Base-by-base conservation (phyloP, 2,329 filamentous ascomycete genomes). In the Neofusicoccum kwambonambiense region DNA sequence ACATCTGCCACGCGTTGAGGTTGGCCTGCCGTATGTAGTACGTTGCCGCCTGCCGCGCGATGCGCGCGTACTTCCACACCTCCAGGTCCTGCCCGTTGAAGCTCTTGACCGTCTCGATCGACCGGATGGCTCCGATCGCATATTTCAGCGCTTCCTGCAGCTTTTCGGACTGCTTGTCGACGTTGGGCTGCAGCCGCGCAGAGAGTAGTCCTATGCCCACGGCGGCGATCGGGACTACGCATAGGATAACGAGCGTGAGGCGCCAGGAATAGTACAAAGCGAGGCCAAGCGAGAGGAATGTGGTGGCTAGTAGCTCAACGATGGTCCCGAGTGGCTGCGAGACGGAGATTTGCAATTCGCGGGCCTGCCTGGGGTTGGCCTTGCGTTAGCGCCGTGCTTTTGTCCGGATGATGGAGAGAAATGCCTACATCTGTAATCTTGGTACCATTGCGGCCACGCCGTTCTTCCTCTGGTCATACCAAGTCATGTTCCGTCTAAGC, bases 31-130 rank as follows among this genome's bases (percentile, higher is more conserved):
- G 79, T 11, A 87, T 78, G 69, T 92, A 96, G 61, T 85, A 83
- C 1, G 75, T 76, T 22, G 87, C 87, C 0, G 91, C 89, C 6
- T 79, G 76, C 50, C 81, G 80, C 35, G 91, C 83, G 0, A 84
- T 81, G 0, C 71, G 74, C 1, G 79, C 76, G 72, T 96, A 97
- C 68, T 87, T 86, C 71, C 83, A 83, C 0, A 86, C 76, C 74
- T 96, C 93, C 11, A 88, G 80, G 12, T 84, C 83, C 71, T 92
- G 86, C 0, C 89, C 91, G 69, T 94, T 93, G 78, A 90, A 93
- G 61, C 88, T 89, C 74, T 97, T 97, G 72, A 98, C 92, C 0
- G 91, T 86, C 67, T 96, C 92, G 44, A 97, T 94, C 2, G 87
- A 88, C 1, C 82, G 81, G 9, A 96, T 84, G 0, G 91, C 88